These are phyloP conservation scores for Albugo laibachii DNA, from an alignment of 352 stramenopile genomes.

Conservation along the genomic window DNA sequence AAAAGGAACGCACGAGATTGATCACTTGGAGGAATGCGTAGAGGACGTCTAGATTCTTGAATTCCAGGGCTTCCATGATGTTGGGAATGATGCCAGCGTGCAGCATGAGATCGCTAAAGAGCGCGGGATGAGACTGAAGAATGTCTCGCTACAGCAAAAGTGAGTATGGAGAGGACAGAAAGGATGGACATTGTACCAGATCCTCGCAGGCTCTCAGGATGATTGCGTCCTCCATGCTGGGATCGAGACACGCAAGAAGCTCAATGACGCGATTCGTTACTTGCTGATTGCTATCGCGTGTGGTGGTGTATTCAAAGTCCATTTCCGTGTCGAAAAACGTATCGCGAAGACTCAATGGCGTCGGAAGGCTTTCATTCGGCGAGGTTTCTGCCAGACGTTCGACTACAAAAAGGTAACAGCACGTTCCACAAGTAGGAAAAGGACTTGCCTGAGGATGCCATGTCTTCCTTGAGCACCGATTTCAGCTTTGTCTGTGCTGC, in stretches of 20 bases:
- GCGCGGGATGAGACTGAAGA: constrained; percentile 48
- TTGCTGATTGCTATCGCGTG: constrained; percentile 58
- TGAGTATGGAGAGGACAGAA: not conserved
- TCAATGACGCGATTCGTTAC: constrained; percentile 53
- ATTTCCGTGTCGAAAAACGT: constrained; percentile 58
- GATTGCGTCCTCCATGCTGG: constrained; percentile 73
- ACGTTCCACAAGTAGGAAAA: too few species aligned
- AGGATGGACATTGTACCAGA: constrained; percentile 16
- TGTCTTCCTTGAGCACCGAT: constrained; percentile 4
- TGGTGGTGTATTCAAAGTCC: constrained; percentile 57
- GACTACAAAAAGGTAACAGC: too few species aligned
- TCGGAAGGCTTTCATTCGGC: too few species aligned
- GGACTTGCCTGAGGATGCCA: too few species aligned
- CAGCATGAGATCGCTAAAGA: constrained; percentile 72
- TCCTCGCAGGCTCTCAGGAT: constrained; percentile 63
- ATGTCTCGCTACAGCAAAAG: constrained; percentile 30
- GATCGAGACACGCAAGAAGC: constrained; percentile 49
- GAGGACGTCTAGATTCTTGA: constrained; percentile 78
- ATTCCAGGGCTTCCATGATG: constrained; percentile 85
- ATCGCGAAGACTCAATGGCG: too few species aligned
- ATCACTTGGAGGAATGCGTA: constrained; percentile 73
- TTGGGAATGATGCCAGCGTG: constrained; percentile 82
- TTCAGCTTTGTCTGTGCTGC: constrained; percentile 12
- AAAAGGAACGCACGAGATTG: constrained; percentile 36
- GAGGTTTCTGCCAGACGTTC: too few species aligned